phyloP scores from a whole-genome alignment of 352 stramenopile genomes.

The Globisporangium mamillatum region DNA sequence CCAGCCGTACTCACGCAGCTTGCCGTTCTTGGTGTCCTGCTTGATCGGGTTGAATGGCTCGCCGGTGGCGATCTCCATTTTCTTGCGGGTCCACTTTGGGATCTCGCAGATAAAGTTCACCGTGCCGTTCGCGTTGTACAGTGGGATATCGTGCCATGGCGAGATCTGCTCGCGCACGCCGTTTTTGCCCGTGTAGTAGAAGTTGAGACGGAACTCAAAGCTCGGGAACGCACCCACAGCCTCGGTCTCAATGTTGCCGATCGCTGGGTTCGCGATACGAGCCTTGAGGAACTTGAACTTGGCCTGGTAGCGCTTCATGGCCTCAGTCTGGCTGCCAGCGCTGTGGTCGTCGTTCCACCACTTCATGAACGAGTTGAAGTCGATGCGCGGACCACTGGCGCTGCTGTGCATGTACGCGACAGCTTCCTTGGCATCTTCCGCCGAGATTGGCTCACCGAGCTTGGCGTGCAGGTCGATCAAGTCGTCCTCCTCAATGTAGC shows the following conservation, averaged over 20 bases:
- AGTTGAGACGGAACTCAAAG: conserved; percentile 89
- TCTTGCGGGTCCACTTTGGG: conserved; percentile 97
- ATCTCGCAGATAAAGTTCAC: conserved; percentile 97
- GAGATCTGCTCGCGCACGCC: conserved; percentile 88
- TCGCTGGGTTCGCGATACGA: conserved; percentile 78
- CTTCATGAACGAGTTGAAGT: conserved; percentile 88
- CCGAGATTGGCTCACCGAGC: conserved; percentile 77
- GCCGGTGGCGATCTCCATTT: conserved; percentile 99
- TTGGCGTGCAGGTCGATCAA: conserved; percentile 79
- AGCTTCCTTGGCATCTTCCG: conserved; percentile 69
- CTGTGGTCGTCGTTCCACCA: conserved; percentile 88
- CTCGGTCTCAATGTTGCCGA: conserved; percentile 77
- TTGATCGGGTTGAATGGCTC: conserved; percentile 97
- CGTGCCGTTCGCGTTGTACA: conserved; percentile 89
- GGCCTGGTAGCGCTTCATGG: conserved; percentile 80
- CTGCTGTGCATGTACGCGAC: conserved; percentile 65
- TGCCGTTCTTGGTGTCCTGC: conserved; percentile 99
- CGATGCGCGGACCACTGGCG: conserved; percentile 52
- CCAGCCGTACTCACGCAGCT: conserved; percentile 95
- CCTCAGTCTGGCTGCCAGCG: conserved; percentile 60
- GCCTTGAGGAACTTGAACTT: conserved; percentile 91
- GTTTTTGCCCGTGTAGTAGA: conserved; percentile 79
- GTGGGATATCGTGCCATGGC: conserved; percentile 97
- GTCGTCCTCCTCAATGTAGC: conserved; percentile 76
- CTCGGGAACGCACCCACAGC: conserved; percentile 78